Base-by-base conservation (phyloP, 2,329 filamentous ascomycete genomes). In the Aspergillus ruber region DNA sequence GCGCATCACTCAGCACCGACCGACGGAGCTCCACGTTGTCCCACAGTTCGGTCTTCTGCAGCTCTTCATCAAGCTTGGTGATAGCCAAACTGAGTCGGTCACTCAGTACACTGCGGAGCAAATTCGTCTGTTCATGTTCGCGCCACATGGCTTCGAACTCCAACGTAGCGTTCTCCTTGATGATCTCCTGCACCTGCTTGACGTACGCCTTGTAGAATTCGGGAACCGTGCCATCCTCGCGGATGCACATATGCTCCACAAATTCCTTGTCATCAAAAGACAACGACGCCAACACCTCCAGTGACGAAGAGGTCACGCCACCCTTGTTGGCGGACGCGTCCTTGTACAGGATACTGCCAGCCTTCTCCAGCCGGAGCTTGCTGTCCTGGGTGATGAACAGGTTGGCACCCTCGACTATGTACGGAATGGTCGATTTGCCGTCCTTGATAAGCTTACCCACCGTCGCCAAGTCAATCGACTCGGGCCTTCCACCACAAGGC, bases 61-160 rank as follows among this genome's bases (percentile, higher is more conserved):
- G 77, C 72, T 98, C 90, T 74, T 98, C 91, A 60, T 98, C 91
- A 18, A 98, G 80, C 59, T 87, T 86, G n/a, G 91, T 97, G 65
- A 98, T 98, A 29, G 93, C 91, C 43, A 88, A 75, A 48, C 88
- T 95, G 46, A 98, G 81, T 58, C 85, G 88, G 69, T 98, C 93
- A 42, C 89, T 95, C 47, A 98, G 78, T n/a, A 90, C 82, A 52
- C 89, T 94, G 52, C 90, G 83, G 18, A 88, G 74, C 46, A 84
- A 76, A 45, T 88, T 87, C 1, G 88, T 95, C 65, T 84, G 72
- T 70, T 93, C 83, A 64, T 95, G 83, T 71, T 98, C 93, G 56
- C 88, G 83, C 93, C 93, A 98, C 73, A 98, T 94, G 39, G 93
- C 93, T 73, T 98, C 93, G 58, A 98, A 98, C 70, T 98, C 93